Conservation (phyloP, 78 protist genomes). For the Parvularia atlantis region DNA sequence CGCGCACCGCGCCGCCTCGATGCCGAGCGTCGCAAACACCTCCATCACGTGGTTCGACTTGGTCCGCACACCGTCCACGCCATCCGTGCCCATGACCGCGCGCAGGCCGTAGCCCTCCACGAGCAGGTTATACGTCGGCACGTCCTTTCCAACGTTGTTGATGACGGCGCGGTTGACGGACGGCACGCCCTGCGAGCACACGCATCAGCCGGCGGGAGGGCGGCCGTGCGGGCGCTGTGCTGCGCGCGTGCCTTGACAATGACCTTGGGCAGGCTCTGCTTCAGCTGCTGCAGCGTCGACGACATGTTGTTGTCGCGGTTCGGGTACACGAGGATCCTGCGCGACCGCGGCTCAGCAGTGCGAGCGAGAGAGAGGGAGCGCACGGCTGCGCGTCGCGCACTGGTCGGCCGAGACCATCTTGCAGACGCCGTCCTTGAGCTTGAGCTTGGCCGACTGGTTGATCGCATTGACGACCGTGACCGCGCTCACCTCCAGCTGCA, state of each 20-base stretch:
- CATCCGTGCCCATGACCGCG: slow-evolving; percentile 49
- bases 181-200: slow-evolving; percentile 59
- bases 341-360: neutral
- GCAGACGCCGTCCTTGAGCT: slow-evolving; percentile 46
- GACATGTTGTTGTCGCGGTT: neutral
- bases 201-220: no score
- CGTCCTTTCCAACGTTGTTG: slow-evolving; percentile 21
- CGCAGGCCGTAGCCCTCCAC: slow-evolving; percentile 61
- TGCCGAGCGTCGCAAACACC: slow-evolving; percentile 80
- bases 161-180: slow-evolving; percentile 74
- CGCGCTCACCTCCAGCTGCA: slow-evolving; percentile 51
- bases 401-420: no score
- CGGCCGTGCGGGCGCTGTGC: neutral
- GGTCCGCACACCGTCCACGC: slow-evolving; percentile 34
- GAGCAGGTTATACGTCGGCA: slow-evolving; percentile 35
- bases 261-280: slow-evolving; percentile 43
- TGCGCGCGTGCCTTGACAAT: slow-evolving; percentile 24
- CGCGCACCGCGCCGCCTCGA: slow-evolving; percentile 88
- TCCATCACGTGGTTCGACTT: slow-evolving; percentile 77
- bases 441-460: slow-evolving; percentile 18
- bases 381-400: no score
- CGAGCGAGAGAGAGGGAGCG: no score
- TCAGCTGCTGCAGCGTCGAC: slow-evolving; percentile 32
- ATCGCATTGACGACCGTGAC: slow-evolving; percentile 34
- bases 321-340: slow-evolving; percentile 8